Conservation (phyloP, 1,139 yeast genomes). For the Pichia sp. region DNA sequence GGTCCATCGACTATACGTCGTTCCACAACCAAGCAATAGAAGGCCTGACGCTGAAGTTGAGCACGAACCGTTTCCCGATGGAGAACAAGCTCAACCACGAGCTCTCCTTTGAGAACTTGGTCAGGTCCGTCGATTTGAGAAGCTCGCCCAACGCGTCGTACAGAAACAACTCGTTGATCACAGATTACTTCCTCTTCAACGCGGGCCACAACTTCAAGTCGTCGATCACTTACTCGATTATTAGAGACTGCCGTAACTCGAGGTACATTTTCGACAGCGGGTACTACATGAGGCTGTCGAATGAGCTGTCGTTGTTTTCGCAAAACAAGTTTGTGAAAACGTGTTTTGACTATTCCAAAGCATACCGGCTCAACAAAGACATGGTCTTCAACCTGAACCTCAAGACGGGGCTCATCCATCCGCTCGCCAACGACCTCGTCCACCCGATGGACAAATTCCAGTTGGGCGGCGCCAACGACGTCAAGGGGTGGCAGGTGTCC, state of each 20-base stretch:
- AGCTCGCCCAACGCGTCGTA: constrained; percentile 21
- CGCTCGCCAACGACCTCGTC: constrained; percentile 36
- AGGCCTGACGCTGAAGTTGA: constrained; percentile 54
- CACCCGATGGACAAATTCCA: constrained; percentile 60
- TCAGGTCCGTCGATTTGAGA: constrained; percentile 50
- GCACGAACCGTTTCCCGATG: constrained; percentile 32
- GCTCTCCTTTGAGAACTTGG: constrained; percentile 56
- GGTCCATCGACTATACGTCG: constrained; percentile 65
- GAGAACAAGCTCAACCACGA: constrained; percentile 42
- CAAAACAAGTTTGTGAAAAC: constrained; percentile 39
- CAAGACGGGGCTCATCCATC: constrained; percentile 42
- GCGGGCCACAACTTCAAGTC: constrained; percentile 64
- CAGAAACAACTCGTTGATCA: constrained; percentile 29
- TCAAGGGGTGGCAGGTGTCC: constrained; percentile 68
- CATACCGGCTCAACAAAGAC: constrained; percentile 30
- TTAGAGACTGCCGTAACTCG: constrained; percentile 56
- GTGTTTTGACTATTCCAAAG: constrained; percentile 45
- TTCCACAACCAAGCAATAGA: constrained; percentile 52
- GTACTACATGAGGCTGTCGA: constrained; percentile 42
- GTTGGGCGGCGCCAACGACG: constrained; percentile 76
- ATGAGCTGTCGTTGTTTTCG: constrained; percentile 43
- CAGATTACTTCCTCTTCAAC: constrained; percentile 33
- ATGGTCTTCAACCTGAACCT: constrained; percentile 35
- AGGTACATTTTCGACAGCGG: constrained; percentile 59
- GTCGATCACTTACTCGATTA: constrained; percentile 47